Conservation (phyloP, 345 rosid genomes). For the Pelargonium nanum region DNA sequence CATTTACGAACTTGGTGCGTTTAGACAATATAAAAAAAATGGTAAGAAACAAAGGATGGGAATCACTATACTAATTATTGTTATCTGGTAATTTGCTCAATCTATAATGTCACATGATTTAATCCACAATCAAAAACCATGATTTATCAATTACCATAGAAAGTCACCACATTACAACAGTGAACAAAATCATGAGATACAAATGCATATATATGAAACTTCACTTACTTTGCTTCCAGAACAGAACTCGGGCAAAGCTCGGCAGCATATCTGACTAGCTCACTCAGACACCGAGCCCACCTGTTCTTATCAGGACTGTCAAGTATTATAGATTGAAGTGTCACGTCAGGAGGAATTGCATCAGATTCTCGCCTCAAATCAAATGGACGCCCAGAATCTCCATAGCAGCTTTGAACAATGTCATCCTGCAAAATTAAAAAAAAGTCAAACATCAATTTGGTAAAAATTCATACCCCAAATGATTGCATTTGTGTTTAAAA, state of each 20-base stretch:
- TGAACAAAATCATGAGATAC: neutral
- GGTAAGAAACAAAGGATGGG: no score
- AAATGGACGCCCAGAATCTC: constrained; percentile 90
- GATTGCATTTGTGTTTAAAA: neutral
- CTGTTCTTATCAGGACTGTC: constrained; percentile 96
- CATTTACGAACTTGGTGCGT: no score
- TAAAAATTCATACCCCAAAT: neutral
- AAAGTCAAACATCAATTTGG: neutral
- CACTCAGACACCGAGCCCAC: constrained; percentile 95
- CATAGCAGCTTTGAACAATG: constrained; percentile 92
- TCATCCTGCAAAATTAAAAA: constrained; percentile 50
- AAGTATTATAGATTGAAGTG: constrained; percentile 84
- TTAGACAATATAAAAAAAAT: no score
- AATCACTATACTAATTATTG: no score
- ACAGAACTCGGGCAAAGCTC: constrained; percentile 93
- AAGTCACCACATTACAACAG: no score
- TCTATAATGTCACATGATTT: no score
- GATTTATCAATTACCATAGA: no score
- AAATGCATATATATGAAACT: neutral
- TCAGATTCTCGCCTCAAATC: constrained; percentile 87
- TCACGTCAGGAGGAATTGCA: constrained; percentile 81
- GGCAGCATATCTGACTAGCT: constrained; percentile 86
- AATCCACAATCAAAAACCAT: no score
- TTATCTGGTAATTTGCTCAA: no score
- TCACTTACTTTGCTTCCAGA: constrained; percentile 83